phyloP scores from a whole-genome alignment of 2,329 filamentous ascomycete genomes.

The Trichoderma sp. region DNA sequence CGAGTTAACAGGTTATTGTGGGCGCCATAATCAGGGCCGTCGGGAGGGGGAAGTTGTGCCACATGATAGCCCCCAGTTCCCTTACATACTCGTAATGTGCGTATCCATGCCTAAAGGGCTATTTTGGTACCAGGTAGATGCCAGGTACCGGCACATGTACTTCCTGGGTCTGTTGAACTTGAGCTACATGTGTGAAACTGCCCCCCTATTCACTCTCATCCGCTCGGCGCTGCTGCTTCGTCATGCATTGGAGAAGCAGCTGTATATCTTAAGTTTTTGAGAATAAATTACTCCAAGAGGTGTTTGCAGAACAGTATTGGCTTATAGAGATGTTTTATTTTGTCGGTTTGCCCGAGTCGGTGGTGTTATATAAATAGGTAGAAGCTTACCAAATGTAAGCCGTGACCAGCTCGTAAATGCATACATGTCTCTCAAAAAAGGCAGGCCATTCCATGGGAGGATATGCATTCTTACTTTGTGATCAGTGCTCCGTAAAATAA shows the following conservation, averaged over 20 bases:
- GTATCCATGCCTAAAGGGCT: not conserved
- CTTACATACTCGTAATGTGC: not conserved
- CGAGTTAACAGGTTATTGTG: too few relatives aligned
- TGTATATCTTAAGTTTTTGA: not conserved
- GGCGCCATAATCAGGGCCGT: not conserved
- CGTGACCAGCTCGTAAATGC: not conserved
- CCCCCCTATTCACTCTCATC: not conserved
- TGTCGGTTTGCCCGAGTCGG: not conserved
- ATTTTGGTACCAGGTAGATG: not conserved
- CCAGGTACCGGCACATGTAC: not conserved
- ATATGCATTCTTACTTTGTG: not conserved
- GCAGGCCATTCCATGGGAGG: too few relatives aligned
- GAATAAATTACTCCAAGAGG: not conserved
- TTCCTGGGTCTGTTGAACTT: not conserved
- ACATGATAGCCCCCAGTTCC: not conserved
- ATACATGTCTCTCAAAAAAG: too few relatives aligned
- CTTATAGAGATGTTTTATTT: not conserved
- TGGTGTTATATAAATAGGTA: not conserved
- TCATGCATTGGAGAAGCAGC: not conserved
- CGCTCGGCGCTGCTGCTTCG: not conserved
- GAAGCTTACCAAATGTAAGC: not conserved
- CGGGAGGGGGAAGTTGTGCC: not conserved
- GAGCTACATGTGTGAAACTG: not conserved
- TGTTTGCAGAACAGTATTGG: not conserved
- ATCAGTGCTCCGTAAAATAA: not conserved